phyloP scores from a whole-genome alignment of 75 land plant species.

The Isoetes taiwanensis region DNA sequence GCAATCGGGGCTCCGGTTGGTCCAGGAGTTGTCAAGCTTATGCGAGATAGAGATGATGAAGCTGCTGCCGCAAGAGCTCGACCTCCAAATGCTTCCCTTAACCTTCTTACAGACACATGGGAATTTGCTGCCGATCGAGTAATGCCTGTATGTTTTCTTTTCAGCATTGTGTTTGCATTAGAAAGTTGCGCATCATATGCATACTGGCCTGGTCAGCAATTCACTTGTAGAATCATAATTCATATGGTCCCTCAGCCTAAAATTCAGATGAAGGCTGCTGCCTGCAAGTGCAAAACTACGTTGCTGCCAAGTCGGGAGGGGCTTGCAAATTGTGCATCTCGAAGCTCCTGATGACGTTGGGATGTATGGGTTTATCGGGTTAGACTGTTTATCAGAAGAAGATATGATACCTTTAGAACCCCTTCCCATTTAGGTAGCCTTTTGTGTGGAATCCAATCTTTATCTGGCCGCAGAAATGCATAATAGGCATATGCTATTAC shows the following conservation, averaged over 20 bases:
- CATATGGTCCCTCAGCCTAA: neutral
- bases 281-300: too few species aligned
- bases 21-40: slow-evolving; percentile 32
- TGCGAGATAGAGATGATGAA: slow-evolving; percentile 36
- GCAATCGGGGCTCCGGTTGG: slow-evolving; percentile 10
- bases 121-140: slow-evolving; percentile 66
- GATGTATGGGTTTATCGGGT: too few species aligned
- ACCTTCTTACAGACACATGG: slow-evolving; percentile 71
- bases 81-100: slow-evolving; percentile 50
- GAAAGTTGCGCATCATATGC: neutral
- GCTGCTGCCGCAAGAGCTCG: slow-evolving; percentile 23
- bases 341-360: too few species aligned
- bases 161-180: neutral
- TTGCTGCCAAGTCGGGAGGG: too few species aligned
- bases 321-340: too few species aligned
- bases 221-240: neutral
- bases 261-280: neutral
- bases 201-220: neutral
- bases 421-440: neutral
- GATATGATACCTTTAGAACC: neutral
- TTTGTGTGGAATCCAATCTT: neutral
- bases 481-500: too few species aligned
- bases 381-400: neutral
- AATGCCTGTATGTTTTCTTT: slow-evolving; percentile 36
- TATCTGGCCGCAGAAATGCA: neutral